These are phyloP conservation scores for Aphanomyces cochlioides DNA, from an alignment of 352 stramenopile species.

Conservation along the genomic window DNA sequence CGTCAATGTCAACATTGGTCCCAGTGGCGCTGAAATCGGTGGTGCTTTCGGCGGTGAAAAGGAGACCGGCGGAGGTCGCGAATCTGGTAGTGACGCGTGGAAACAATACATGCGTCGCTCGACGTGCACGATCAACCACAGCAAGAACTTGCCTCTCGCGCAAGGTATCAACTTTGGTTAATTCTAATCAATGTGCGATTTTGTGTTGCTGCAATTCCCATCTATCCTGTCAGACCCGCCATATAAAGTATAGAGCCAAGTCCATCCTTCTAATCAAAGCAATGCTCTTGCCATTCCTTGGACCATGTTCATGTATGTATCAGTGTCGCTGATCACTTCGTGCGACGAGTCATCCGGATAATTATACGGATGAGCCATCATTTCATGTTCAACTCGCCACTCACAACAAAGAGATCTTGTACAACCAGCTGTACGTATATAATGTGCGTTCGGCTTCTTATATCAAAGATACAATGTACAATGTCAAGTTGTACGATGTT, in stretches of 20 bases:
- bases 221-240: not conserved
- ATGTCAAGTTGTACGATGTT: not conserved
- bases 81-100: constrained; percentile 89
- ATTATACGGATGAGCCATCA: not conserved
- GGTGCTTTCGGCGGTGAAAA: constrained; percentile 91
- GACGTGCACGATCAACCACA: constrained; percentile 92
- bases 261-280: too few species aligned
- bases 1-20: constrained; percentile 92
- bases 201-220: not conserved
- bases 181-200: not conserved
- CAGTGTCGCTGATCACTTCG: too few species aligned
- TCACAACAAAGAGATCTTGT: not conserved
- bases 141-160: constrained; percentile 87
- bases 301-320: not conserved
- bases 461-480: constrained; percentile 15
- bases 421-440: constrained; percentile 14
- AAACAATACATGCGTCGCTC: constrained; percentile 95
- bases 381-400: not conserved
- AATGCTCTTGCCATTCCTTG: too few species aligned
- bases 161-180: constrained; percentile 91
- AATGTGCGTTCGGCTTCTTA: not conserved
- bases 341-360: constrained; percentile 22
- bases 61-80: constrained; percentile 85
- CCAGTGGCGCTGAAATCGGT: constrained; percentile 89
- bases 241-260: too few species aligned